Evolutionary conservation across 1,284 basidiomycete species (phyloP).

Genomic region (Rhodotorula sp.): DNA sequence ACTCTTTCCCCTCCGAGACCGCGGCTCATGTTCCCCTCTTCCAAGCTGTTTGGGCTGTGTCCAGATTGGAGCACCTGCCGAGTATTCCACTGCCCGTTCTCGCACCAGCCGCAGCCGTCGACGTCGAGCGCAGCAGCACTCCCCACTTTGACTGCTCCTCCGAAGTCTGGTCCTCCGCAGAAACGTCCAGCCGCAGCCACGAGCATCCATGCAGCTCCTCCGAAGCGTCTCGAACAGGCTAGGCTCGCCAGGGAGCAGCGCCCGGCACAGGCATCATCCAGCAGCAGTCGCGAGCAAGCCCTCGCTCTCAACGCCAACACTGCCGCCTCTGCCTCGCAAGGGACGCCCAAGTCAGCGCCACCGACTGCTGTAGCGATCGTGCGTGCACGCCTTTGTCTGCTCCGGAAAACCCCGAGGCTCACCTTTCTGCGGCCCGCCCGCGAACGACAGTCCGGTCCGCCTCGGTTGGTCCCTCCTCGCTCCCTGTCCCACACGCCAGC

Average conservation of each 20-base stretch:
- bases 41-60: slow-evolving; percentile 64
- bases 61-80: slow-evolving; percentile 59
- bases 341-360: background rate
- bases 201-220: background rate
- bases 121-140: slow-evolving; percentile 54
- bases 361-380: background rate
- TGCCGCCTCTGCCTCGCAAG: too few relatives aligned
- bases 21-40: slow-evolving; percentile 63
- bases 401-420: slow-evolving; percentile 10
- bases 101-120: background rate
- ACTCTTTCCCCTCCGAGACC: background rate
- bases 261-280: background rate
- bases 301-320: too few relatives aligned
- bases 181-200: background rate
- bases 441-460: slow-evolving; percentile 59
- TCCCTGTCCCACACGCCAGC: slow-evolving; percentile 65
- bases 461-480: slow-evolving; percentile 64
- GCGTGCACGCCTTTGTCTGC: background rate
- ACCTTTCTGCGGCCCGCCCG: too few relatives aligned
- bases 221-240: background rate
- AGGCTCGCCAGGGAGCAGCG: background rate
- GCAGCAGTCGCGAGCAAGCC: background rate
- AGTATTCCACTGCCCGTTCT: slow-evolving; percentile 61
- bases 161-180: background rate
- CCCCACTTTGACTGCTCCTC: background rate